A percentile compares a stretch with the other conserved stretches of the same genome.
Conservation (phyloP, 768 basidiomycete genomes). For the Trametes punicea region DNA sequence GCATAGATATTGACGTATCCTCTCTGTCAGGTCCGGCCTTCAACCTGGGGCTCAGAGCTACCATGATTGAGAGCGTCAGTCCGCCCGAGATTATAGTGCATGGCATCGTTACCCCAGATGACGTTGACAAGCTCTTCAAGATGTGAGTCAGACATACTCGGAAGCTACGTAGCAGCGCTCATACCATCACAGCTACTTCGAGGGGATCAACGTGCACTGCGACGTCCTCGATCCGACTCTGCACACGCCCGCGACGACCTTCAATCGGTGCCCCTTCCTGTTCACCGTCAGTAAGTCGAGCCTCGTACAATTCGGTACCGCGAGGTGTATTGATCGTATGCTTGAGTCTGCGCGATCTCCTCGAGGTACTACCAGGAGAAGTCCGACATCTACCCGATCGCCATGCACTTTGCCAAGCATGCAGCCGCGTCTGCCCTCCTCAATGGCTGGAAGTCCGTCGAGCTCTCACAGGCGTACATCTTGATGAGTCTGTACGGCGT, state of each 20-base stretch:
- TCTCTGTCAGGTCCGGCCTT: constrained; percentile 57
- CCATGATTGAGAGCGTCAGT: constrained; percentile 72
- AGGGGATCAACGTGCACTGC: constrained; percentile 68
- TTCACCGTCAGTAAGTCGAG: constrained; percentile 74
- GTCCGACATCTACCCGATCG: constrained; percentile 81
- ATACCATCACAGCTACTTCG: constrained; percentile 55
- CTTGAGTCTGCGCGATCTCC: constrained; percentile 77
- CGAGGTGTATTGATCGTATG: neutral
- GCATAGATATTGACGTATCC: neutral
- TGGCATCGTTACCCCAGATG: constrained; percentile 70
- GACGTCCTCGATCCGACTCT: constrained; percentile 72
- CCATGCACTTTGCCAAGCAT: constrained; percentile 86
- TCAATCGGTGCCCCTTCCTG: constrained; percentile 83
- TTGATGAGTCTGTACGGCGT: constrained; percentile 81
- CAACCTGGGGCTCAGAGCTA: constrained; percentile 64
- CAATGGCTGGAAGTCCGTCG: constrained; percentile 55
- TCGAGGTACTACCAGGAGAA: constrained; percentile 81
- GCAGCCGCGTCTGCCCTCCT: constrained; percentile 78
- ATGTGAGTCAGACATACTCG: too few relatives aligned
- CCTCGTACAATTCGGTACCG: neutral
- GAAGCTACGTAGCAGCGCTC: too few relatives aligned
- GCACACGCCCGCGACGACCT: constrained; percentile 76
- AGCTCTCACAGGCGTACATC: constrained; percentile 89
- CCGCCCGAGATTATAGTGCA: constrained; percentile 82
- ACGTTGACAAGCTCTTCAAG: constrained; percentile 80